Evolutionary conservation across 305 asterid species (phyloP), one percentile per base, ranked within the genome.

Genomic region (Fraxinus sp.): DNA sequence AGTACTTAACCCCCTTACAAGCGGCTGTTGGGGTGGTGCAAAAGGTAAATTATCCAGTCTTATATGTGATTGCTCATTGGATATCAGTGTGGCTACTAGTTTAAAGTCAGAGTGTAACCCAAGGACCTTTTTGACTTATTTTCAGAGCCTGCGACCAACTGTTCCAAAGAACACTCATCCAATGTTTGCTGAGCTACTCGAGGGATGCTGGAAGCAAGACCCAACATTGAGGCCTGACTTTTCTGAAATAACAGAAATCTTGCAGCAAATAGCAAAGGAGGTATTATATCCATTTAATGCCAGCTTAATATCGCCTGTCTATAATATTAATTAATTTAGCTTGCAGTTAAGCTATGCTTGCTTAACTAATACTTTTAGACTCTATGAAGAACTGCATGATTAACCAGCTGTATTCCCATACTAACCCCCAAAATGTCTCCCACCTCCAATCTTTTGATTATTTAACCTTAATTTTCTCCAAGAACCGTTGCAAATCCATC

Each of bases 1-100:
- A 92, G 85, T 93, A 90, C 89, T 89, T 93, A 59, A 94, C 98
- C 77, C 98, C 98, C 26, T 80, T 94, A 81, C 98, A 94, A 90
- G 98, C 97, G 33, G 98, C 98, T 35, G 93, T 94, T 55, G 98
- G 98, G 52, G 98, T 94, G 81, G 98, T 94, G 87, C 99, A 94
- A 85, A 94, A 94, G 94, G 99, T 95, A 90, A 73, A 82, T 35
- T 83, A 75, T 62, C 79, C 71, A 13, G 39, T 78, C 49, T 82
- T 77, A 70, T 77, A 62, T 73, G 68, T 62, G 73, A 36, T 32
- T 64, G 14, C 57, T 14, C 28, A 35, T 76, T 20, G 74, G 76
- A 7, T 32, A 49, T 39, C 66, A 22, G 35, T 64, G 30, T 57
- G 71, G 30, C 24, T 57, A 18, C 26, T n/a, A 57, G 10, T 57